Percentiles rank a stretch among this genome's conserved stretches.
phyloP scores from a whole-genome alignment of 116 monocot genomes.

The Posidonia oceanica region DNA sequence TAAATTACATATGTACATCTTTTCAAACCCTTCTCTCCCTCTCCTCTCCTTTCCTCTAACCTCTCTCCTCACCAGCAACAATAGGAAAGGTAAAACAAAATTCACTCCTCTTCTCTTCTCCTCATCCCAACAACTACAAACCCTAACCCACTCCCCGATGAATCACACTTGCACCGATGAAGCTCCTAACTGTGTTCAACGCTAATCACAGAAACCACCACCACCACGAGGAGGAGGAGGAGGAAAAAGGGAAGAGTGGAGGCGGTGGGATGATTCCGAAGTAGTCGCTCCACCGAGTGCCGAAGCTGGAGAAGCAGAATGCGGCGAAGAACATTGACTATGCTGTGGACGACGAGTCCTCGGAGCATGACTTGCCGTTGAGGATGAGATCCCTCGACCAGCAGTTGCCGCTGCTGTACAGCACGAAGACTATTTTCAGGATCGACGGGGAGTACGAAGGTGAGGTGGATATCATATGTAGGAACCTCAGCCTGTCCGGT shows the following conservation, averaged over 20 bases:
- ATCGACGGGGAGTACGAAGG: slow-evolving; percentile 58
- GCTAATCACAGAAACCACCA: not conserved
- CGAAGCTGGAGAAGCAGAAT: slow-evolving; percentile 62
- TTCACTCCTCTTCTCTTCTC: too few species aligned
- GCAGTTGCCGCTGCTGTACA: slow-evolving; percentile 20
- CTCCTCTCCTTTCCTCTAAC: too few species aligned
- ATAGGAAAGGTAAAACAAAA: too few species aligned
- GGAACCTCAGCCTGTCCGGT: slow-evolving; percentile 43
- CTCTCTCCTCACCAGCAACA: too few species aligned
- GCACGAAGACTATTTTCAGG: slow-evolving; percentile 57
- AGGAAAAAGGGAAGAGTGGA: not conserved
- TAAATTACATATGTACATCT: too few species aligned
- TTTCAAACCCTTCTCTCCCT: too few species aligned
- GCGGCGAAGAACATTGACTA: slow-evolving; percentile 76
- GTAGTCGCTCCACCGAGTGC: slow-evolving; percentile 23
- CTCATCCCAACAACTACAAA: too few species aligned
- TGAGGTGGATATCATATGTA: slow-evolving; percentile 57
- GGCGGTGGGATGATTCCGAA: not conserved
- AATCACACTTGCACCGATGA: not conserved
- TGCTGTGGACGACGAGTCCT: slow-evolving; percentile 4
- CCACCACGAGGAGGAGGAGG: too few species aligned
- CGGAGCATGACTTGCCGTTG: too few species aligned
- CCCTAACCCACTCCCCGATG: not conserved
- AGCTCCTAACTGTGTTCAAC: not conserved
- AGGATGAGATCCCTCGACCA: too few species aligned